phyloP scores from a whole-genome alignment of 1,284 basidiomycete genomes.

The Cryptococcus floricola region DNA sequence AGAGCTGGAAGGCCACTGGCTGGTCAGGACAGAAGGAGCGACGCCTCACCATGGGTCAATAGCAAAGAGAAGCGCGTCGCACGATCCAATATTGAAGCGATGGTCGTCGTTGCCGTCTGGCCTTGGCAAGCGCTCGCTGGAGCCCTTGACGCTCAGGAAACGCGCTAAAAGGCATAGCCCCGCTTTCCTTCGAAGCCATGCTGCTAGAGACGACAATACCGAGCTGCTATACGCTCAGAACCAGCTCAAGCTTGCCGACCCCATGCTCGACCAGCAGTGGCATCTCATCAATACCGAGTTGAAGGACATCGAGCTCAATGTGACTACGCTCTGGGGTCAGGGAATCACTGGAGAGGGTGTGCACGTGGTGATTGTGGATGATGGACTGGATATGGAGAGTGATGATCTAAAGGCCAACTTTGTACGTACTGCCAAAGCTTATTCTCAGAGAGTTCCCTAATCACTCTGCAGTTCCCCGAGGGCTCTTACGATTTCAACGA shows the following conservation, averaged over 20 bases:
- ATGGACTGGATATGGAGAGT: constrained; percentile 87
- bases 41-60: constrained; percentile 8
- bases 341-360: constrained; percentile 83
- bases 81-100: constrained; percentile 29
- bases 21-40: constrained; percentile 59
- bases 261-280: constrained; percentile 86
- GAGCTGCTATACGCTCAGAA: constrained; percentile 50
- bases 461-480: constrained; percentile 65
- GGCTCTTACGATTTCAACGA: constrained; percentile 98
- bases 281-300: constrained; percentile 57
- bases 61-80: constrained; percentile 11
- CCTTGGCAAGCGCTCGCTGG: constrained; percentile 14
- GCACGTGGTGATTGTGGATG: constrained; percentile 87
- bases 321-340: constrained; percentile 59
- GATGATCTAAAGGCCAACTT: constrained; percentile 87
- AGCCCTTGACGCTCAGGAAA: constrained; percentile 19
- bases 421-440: constrained; percentile 56
- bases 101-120: constrained; percentile 15
- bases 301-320: constrained; percentile 53
- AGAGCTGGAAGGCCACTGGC: constrained; percentile 76
- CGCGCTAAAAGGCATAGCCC: constrained; percentile 21
- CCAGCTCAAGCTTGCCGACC: constrained; percentile 71
- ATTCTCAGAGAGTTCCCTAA: background rate
- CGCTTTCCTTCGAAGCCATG: constrained; percentile 15
- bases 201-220: constrained; percentile 53